Conservation (phyloP, 768 basidiomycete species). For the Serendipita sp. region DNA sequence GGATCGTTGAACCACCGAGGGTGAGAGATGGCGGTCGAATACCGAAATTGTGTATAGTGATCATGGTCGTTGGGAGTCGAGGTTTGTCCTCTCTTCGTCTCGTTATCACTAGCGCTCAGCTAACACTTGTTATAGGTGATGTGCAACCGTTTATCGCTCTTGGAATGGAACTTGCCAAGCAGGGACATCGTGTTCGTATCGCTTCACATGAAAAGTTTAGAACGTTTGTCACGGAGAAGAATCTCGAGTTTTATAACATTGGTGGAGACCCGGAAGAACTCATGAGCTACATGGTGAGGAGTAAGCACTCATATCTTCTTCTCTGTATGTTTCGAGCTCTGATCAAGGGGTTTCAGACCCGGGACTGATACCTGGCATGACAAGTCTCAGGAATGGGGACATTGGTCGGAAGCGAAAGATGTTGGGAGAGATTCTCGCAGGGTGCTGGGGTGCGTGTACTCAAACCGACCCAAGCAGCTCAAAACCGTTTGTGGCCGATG, state of each 20-base stretch:
- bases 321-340: background rate
- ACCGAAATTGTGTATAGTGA: constrained; percentile 36
- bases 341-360: constrained; percentile 28
- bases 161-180: constrained; percentile 29
- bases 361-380: constrained; percentile 43
- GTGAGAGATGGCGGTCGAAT: constrained; percentile 5
- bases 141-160: constrained; percentile 53
- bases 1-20: background rate
- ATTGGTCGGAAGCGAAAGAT: constrained; percentile 42
- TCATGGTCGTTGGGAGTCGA: constrained; percentile 53
- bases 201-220: constrained; percentile 47
- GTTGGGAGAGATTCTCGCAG: constrained; percentile 44
- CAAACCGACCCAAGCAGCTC: constrained; percentile 30
- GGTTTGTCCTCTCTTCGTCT: constrained; percentile 22
- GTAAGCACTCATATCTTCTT: constrained; percentile 20
- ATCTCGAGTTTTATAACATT: constrained; percentile 43
- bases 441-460: constrained; percentile 40
- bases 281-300: constrained; percentile 62
- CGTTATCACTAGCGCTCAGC: background rate
- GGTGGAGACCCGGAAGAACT: constrained; percentile 49
- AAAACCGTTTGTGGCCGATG: constrained; percentile 38
- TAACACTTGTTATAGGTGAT: constrained; percentile 27
- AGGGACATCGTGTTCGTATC: constrained; percentile 44
- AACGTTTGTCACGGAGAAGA: constrained; percentile 33
- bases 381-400: constrained; percentile 44